Conservation (phyloP, 371 early-diverging fungal genomes). For the Batkoa obscura region DNA sequence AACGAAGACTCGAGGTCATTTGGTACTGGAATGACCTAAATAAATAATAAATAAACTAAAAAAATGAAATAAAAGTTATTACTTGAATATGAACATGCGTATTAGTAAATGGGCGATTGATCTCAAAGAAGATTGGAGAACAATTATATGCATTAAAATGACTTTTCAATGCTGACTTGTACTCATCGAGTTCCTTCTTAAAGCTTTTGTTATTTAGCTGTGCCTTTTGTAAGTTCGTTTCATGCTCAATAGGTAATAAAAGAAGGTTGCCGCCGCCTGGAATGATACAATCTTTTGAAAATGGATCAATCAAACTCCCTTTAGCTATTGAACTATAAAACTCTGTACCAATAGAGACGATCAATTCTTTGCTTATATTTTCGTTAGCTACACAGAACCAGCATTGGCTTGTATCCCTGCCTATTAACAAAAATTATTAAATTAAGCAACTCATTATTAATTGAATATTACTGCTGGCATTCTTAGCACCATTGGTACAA, state of each 20-base stretch:
- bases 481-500: slow-evolving; percentile 28
- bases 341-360: slow-evolving; percentile 47
- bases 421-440: neutral
- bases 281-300: slow-evolving; percentile 10
- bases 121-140: slow-evolving; percentile 46
- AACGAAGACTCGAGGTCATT: slow-evolving; percentile 8
- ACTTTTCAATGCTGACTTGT: slow-evolving; percentile 25
- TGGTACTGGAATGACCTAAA: no score
- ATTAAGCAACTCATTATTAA: neutral
- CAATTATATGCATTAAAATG: slow-evolving; percentile 26
- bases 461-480: neutral
- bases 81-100: slow-evolving; percentile 53
- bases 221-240: slow-evolving; percentile 23
- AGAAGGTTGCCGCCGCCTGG: slow-evolving; percentile 53
- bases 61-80: slow-evolving; percentile 17
- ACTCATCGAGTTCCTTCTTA: slow-evolving; percentile 30
- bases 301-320: slow-evolving; percentile 33
- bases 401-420: slow-evolving; percentile 20
- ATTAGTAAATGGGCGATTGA: slow-evolving; percentile 26
- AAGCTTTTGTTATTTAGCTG: slow-evolving; percentile 19
- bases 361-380: slow-evolving; percentile 53
- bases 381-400: slow-evolving; percentile 82
- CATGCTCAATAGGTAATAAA: slow-evolving; percentile 53
- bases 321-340: slow-evolving; percentile 58
- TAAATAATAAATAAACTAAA: slow-evolving; percentile 10